Conservation (phyloP, 2,329 filamentous ascomycete genomes). For the Pleurostoma richardsiae region DNA sequence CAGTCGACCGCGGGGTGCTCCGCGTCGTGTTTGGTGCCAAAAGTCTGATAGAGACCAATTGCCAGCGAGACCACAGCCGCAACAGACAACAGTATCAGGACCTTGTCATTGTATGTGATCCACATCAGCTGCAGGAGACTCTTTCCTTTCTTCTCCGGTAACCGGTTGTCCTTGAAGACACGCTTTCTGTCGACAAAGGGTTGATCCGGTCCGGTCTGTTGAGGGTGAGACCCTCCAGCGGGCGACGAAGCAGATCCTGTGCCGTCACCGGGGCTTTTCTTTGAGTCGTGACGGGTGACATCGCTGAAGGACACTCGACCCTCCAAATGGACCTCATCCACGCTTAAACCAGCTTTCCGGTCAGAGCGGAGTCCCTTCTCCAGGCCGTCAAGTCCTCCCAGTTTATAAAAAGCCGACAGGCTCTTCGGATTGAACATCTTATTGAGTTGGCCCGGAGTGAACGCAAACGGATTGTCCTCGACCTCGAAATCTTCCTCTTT, state of each 20-base stretch:
- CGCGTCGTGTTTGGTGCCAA: slow-evolving; percentile 49
- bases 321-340: slow-evolving; percentile 65
- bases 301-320: slow-evolving; percentile 69
- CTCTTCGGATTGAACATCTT: slow-evolving; percentile 91
- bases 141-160: slow-evolving; percentile 72
- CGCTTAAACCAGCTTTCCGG: slow-evolving; percentile 66
- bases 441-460: slow-evolving; percentile 74
- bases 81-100: slow-evolving; percentile 65
- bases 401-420: slow-evolving; percentile 70
- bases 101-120: slow-evolving; percentile 83
- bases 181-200: slow-evolving; percentile 61
- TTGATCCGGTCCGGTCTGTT: slow-evolving; percentile 14
- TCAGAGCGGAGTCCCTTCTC: slow-evolving; percentile 75
- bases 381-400: slow-evolving; percentile 73
- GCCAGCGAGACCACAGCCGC: slow-evolving; percentile 70
- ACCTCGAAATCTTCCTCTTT: slow-evolving; percentile 73
- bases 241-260: slow-evolving; percentile 11
- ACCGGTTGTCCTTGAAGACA: slow-evolving; percentile 65
- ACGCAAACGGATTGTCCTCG: slow-evolving; percentile 79
- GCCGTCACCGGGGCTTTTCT: slow-evolving; percentile 28
- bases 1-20: slow-evolving; percentile 61
- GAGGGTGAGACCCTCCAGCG: slow-evolving; percentile 4
- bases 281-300: slow-evolving; percentile 37
- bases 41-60: slow-evolving; percentile 71
- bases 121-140: slow-evolving; percentile 68